phyloP scores from a whole-genome alignment of 257 asterid species.

The Thymus quinquecostatus region DNA sequence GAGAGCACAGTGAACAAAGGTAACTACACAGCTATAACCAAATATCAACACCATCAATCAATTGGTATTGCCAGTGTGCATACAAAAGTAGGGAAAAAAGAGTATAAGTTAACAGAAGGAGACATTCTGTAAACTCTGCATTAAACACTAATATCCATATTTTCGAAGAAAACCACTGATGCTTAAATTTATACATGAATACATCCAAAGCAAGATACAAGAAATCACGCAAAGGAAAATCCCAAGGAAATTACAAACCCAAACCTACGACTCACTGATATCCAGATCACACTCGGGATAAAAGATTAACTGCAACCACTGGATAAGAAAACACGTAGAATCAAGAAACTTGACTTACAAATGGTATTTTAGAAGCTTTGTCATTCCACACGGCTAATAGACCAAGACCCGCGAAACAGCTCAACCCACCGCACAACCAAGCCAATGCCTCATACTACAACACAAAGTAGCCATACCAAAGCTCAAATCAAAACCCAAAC shows the following conservation, averaged over 20 bases:
- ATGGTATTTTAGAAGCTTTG: conserved; percentile 87
- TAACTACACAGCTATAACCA: background rate
- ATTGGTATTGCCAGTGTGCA: background rate
- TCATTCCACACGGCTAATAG: conserved; percentile 84
- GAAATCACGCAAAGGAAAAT: background rate
- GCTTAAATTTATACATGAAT: background rate
- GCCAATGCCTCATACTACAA: conserved; percentile 88
- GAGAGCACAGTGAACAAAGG: conserved; percentile 16
- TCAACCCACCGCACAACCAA: conserved; percentile 84
- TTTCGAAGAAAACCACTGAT: conserved; percentile 11
- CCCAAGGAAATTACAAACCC: conserved; percentile 5
- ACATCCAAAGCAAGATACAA: background rate
- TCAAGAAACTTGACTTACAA: conserved; percentile 55
- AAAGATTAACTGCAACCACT: conserved; percentile 13
- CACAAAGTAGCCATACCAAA: conserved; percentile 23
- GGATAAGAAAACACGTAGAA: conserved; percentile 2
- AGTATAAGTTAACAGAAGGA: background rate
- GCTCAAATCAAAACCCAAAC: conserved; percentile 14
- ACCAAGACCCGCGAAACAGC: conserved; percentile 75
- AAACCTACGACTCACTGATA: conserved; percentile 4
- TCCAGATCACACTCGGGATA: background rate
- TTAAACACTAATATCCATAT: conserved; percentile 7
- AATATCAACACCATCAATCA: conserved; percentile 1
- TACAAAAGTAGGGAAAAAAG: background rate
- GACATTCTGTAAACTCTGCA: background rate